Conservation (phyloP, 2,329 filamentous ascomycete genomes). For the Colletotrichum lini region DNA sequence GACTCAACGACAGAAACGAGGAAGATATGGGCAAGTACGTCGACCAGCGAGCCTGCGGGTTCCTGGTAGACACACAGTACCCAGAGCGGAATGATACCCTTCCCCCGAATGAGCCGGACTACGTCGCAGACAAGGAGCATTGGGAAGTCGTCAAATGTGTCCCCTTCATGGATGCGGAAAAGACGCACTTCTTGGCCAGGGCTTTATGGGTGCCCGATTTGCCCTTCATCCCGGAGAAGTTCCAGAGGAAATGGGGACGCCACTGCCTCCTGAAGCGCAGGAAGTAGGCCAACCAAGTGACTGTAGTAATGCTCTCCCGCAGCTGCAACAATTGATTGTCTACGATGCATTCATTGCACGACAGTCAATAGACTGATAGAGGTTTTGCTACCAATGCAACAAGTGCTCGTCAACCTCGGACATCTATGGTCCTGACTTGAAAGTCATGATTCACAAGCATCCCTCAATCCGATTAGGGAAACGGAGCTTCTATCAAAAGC, state of each 20-base stretch:
- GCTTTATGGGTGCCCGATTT: slow-evolving; percentile 86
- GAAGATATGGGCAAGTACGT: slow-evolving; percentile 92
- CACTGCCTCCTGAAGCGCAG: slow-evolving; percentile 86
- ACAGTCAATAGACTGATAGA: too few relatives aligned
- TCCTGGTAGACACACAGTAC: slow-evolving; percentile 90
- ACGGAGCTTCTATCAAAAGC: neutral
- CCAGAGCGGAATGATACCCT: slow-evolving; percentile 64
- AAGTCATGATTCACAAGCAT: neutral
- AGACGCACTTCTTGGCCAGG: slow-evolving; percentile 81
- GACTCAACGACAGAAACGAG: slow-evolving; percentile 93
- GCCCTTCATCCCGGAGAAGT: slow-evolving; percentile 76
- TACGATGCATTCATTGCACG: neutral
- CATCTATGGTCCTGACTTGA: neutral
- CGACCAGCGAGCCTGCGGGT: slow-evolving; percentile 81
- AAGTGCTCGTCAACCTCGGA: neutral
- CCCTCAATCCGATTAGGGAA: neutral
- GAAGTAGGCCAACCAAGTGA: slow-evolving; percentile 38
- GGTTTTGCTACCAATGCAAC: neutral
- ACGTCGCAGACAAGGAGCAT: slow-evolving; percentile 77
- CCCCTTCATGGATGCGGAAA: slow-evolving; percentile 84
- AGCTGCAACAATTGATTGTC: neutral
- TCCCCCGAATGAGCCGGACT: slow-evolving; percentile 84
- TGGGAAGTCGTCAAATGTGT: slow-evolving; percentile 86
- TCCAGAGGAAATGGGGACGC: slow-evolving; percentile 84
- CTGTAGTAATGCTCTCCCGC: neutral